These are phyloP conservation scores for Lodderomyces metapsilosis DNA, from an alignment of 1,139 yeast species.

Conservation along the genomic window DNA sequence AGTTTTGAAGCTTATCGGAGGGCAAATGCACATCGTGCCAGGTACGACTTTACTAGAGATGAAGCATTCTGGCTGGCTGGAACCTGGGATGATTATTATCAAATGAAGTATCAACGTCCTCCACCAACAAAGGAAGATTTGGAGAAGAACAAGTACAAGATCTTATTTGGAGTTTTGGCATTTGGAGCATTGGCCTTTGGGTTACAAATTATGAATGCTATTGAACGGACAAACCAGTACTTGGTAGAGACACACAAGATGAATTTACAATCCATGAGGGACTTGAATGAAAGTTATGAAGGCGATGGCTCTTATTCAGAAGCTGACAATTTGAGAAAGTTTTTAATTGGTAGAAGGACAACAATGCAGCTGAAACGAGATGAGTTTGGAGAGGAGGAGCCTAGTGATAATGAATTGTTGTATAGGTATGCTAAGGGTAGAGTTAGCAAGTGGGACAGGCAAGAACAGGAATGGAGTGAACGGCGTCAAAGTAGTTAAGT, in stretches of 20 bases:
- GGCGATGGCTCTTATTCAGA: constrained; percentile 54
- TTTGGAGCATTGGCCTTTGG: constrained; percentile 40
- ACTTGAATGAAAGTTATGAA: constrained; percentile 47
- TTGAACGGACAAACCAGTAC: constrained; percentile 35
- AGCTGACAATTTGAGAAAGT: constrained; percentile 49
- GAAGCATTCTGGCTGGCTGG: constrained; percentile 65
- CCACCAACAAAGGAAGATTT: constrained; percentile 46
- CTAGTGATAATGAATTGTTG: constrained; percentile 31
- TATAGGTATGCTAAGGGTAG: constrained; percentile 32
- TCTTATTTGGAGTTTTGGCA: constrained; percentile 41
- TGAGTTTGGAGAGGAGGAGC: constrained; percentile 10
- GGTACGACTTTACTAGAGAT: constrained; percentile 33
- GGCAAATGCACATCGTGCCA: constrained; percentile 39
- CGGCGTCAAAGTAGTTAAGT: constrained; percentile 1
- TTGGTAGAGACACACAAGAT: constrained; percentile 27
- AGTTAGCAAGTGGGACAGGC: constrained; percentile 20
- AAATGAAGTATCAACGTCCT: constrained; percentile 35
- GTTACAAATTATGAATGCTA: constrained; percentile 45
- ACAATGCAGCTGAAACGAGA: constrained; percentile 18
- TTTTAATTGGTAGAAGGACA: constrained; percentile 58
- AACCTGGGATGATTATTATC: constrained; percentile 68
- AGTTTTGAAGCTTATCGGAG: constrained; percentile 36
- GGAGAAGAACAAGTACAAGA: constrained; percentile 45
- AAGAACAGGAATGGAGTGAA: constrained; percentile 5
- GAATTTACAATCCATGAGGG: constrained; percentile 48